Conservation (phyloP, 2,329 filamentous ascomycete genomes). For the Ophiostoma ulmi region DNA sequence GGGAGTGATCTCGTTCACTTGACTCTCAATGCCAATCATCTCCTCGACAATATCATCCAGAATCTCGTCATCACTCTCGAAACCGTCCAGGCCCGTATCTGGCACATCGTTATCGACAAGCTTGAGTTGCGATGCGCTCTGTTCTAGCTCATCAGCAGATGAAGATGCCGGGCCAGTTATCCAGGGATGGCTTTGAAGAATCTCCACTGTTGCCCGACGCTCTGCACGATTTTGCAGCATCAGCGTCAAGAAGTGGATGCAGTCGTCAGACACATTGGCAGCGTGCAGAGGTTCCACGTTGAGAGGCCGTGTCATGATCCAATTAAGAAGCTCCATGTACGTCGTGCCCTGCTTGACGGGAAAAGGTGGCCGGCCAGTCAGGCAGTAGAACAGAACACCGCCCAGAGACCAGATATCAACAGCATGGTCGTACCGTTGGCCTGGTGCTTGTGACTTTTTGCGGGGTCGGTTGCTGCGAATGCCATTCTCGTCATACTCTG, state of each 20-base stretch:
- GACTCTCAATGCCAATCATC: constrained; percentile 32
- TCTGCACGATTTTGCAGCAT: constrained; percentile 81
- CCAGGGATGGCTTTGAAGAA: constrained; percentile 72
- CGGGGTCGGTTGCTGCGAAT: constrained; percentile 51
- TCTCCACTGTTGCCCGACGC: constrained; percentile 64
- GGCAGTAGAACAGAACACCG: constrained; percentile 80
- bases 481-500: constrained; percentile 63
- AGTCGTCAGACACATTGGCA: constrained; percentile 56
- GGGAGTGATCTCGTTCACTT: constrained; percentile 33
- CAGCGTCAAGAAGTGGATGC: constrained; percentile 67
- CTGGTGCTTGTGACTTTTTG: constrained; percentile 49
- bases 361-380: constrained; percentile 78
- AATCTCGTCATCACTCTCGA: constrained; percentile 32
- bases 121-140: constrained; percentile 59
- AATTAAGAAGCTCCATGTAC: constrained; percentile 73
- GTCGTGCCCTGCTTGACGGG: constrained; percentile 69
- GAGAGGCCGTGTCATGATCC: constrained; percentile 74
- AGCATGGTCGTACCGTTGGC: constrained; percentile 76
- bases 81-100: constrained; percentile 17
- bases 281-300: constrained; percentile 60
- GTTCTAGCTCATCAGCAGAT: constrained; percentile 55
- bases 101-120: constrained; percentile 35
- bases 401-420: constrained; percentile 97
- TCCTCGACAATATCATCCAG: constrained; percentile 28
- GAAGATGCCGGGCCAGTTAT: constrained; percentile 45